phyloP scores from a whole-genome alignment of 2,329 filamentous ascomycete genomes.

The Canariomyces notabilis region DNA sequence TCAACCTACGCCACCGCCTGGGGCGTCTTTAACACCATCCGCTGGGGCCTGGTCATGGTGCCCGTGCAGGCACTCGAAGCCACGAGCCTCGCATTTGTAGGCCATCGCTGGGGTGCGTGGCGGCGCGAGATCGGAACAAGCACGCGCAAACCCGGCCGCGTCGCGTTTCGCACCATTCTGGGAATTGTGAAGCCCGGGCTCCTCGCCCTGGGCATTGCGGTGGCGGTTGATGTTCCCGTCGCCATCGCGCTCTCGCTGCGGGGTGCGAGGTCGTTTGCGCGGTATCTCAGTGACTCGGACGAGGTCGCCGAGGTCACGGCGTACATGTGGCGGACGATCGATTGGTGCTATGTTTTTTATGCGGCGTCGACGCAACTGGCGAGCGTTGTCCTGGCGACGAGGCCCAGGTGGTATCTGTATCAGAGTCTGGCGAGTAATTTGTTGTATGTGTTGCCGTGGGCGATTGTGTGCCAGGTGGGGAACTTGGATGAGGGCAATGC shows the following conservation, averaged over 20 bases:
- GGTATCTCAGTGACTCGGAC: slow-evolving; percentile 54
- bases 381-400: slow-evolving; percentile 58
- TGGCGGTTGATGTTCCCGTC: slow-evolving; percentile 56
- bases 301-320: slow-evolving; percentile 56
- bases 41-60: slow-evolving; percentile 71
- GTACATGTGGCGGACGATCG: slow-evolving; percentile 59
- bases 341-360: slow-evolving; percentile 68
- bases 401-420: slow-evolving; percentile 62
- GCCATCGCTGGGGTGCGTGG: slow-evolving; percentile 59
- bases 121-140: slow-evolving; percentile 28
- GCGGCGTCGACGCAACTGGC: slow-evolving; percentile 61
- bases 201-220: slow-evolving; percentile 46
- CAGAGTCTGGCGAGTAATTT: slow-evolving; percentile 64
- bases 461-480: slow-evolving; percentile 53
- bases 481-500: slow-evolving; percentile 48
- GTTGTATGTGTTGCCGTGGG: slow-evolving; percentile 66
- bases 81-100: slow-evolving; percentile 59
- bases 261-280: slow-evolving; percentile 56
- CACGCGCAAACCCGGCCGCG: slow-evolving; percentile 16
- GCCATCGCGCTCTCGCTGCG: slow-evolving; percentile 57
- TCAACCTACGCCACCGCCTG: slow-evolving; percentile 64
- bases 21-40: slow-evolving; percentile 69
- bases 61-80: slow-evolving; percentile 63
- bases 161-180: slow-evolving; percentile 21
- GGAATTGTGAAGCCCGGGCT: slow-evolving; percentile 49